Evolutionary conservation across 805 yeast species (phyloP).

Genomic region (Spathaspora gorwiae): DNA sequence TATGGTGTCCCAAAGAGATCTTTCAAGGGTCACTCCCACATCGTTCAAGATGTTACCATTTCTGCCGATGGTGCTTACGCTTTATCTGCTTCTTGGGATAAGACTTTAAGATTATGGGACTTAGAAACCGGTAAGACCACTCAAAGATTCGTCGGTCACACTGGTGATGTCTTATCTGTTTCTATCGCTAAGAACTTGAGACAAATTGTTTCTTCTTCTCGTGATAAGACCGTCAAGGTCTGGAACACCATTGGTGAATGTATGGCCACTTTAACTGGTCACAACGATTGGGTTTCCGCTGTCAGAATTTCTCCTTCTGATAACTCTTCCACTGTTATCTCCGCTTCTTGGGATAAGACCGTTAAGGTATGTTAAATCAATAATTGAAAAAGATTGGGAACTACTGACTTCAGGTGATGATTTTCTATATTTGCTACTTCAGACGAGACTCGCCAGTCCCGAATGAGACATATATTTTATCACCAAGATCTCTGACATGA

Average conservation of each 20-base stretch:
- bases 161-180: conserved; percentile 94
- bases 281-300: conserved; percentile 98
- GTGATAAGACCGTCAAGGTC: conserved; percentile 98
- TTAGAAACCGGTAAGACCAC: conserved; percentile 89
- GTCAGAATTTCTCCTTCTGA: conserved; percentile 94
- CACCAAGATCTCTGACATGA: conserved; percentile 98
- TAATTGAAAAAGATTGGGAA: background rate
- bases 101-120: conserved; percentile 98
- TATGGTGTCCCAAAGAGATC: conserved; percentile 98
- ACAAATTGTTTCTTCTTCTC: conserved; percentile 97
- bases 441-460: conserved; percentile 64
- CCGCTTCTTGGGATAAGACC: conserved; percentile 98
- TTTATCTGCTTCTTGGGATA: conserved; percentile 99
- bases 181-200: conserved; percentile 94
- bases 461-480: conserved; percentile 90
- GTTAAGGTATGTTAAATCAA: conserved; percentile 81
- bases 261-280: conserved; percentile 89
- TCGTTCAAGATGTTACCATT: conserved; percentile 95
- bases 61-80: conserved; percentile 98
- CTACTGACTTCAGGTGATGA: conserved; percentile 3
- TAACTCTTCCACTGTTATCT: conserved; percentile 71
- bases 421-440: conserved; percentile 96
- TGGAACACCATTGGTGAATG: conserved; percentile 99
- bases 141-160: conserved; percentile 97
- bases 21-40: conserved; percentile 98